Percentiles rank a stretch among this genome's conserved stretches.
phyloP scores from a whole-genome alignment of 768 basidiomycete species.

The Collybiopsis confluens region DNA sequence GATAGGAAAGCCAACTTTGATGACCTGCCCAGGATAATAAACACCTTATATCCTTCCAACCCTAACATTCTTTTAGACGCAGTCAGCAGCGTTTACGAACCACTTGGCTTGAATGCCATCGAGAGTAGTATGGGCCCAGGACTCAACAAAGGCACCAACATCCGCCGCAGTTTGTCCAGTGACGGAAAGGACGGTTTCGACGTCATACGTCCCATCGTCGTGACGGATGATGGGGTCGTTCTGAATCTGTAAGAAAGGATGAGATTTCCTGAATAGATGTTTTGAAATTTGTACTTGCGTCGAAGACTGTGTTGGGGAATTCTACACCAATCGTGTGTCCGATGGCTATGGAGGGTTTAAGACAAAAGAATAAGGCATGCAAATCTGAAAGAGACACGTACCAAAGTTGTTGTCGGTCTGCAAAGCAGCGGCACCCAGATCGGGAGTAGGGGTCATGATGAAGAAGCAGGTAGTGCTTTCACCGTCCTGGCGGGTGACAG shows the following conservation, averaged over 20 bases:
- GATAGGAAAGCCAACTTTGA: no score
- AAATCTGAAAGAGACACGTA: background rate
- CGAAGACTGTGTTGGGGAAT: background rate
- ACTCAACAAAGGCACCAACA: constrained; percentile 5
- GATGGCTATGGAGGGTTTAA: background rate
- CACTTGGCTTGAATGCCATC: constrained; percentile 5
- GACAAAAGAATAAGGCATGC: background rate
- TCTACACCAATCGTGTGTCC: constrained; percentile 7
- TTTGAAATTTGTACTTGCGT: background rate
- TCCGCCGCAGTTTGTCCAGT: background rate
- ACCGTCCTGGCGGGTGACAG: background rate
- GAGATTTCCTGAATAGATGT: background rate
- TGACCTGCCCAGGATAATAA: no score
- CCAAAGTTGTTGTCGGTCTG: constrained; percentile 10
- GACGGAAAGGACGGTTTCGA: background rate
- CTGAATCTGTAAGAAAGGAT: background rate
- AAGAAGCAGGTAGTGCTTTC: constrained; percentile 9
- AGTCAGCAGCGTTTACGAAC: constrained; percentile 6
- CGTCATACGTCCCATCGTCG: constrained; percentile 7
- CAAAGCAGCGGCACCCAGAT: background rate
- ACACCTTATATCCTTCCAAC: no score
- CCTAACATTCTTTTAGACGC: background rate
- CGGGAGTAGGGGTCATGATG: constrained; percentile 10
- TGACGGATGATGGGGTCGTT: constrained; percentile 6
- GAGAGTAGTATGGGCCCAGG: constrained; percentile 3